These are phyloP conservation scores for Aspergillus asperescens DNA, from an alignment of 495 filamentous ascomycete species.

Conservation along the genomic window DNA sequence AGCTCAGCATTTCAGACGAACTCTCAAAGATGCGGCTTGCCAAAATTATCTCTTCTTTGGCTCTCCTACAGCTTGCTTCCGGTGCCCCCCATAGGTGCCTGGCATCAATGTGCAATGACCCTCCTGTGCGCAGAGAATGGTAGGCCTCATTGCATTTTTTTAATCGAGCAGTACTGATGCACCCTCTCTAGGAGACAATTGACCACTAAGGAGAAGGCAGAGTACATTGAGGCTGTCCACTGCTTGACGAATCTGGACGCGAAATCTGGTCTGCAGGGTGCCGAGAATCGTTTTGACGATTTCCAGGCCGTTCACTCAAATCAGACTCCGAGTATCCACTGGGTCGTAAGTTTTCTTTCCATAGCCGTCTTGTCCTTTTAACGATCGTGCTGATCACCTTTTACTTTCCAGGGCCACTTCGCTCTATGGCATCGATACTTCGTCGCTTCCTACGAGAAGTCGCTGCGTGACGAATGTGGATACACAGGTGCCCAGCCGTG, in stretches of 20 bases:
- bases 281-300: slow-evolving; percentile 14
- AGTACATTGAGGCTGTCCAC: slow-evolving; percentile 18
- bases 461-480: slow-evolving; percentile 39
- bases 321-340: slow-evolving; percentile 20
- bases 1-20: slow-evolving; percentile 8
- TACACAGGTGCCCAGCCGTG: slow-evolving; percentile 44
- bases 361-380: neutral
- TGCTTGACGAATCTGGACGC: slow-evolving; percentile 15
- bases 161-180: neutral
- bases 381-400: slow-evolving; percentile 14
- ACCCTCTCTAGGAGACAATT: slow-evolving; percentile 12
- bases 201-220: neutral
- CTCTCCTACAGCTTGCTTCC: neutral
- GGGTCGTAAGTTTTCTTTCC: slow-evolving; percentile 11
- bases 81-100: neutral
- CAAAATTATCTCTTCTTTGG: slow-evolving; percentile 2
- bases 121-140: slow-evolving; percentile 23
- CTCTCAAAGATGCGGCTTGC: slow-evolving; percentile 7
- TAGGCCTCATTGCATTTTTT: slow-evolving; percentile 2
- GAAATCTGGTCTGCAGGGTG: slow-evolving; percentile 17
- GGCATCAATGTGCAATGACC: slow-evolving; percentile 11
- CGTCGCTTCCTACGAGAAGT: slow-evolving; percentile 37
- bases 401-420: slow-evolving; percentile 17
- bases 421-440: slow-evolving; percentile 46
- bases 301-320: slow-evolving; percentile 20